These are phyloP conservation scores for Elongisporangium senticosum DNA, from an alignment of 352 stramenopile genomes.

Conservation along the genomic window DNA sequence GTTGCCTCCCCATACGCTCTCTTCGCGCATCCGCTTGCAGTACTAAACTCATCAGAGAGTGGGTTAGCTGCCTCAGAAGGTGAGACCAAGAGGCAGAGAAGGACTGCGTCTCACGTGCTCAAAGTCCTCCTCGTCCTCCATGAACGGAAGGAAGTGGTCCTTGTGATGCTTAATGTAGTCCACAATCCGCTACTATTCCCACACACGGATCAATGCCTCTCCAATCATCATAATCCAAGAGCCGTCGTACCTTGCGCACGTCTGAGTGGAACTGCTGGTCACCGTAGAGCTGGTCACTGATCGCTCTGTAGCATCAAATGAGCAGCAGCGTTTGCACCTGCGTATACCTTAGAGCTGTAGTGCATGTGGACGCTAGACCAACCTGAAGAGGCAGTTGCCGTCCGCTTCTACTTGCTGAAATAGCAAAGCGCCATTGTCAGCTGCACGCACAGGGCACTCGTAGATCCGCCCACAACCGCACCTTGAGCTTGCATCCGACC, in stretches of 20 bases:
- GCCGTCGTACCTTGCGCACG: slow-evolving; percentile 44
- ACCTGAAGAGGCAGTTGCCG: slow-evolving; percentile 84
- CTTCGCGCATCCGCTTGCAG: slow-evolving; percentile 67
- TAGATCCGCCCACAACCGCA: slow-evolving; percentile 5
- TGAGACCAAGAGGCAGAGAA: not conserved
- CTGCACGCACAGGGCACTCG: not conserved
- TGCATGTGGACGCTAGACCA: not conserved
- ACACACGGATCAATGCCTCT: not conserved
- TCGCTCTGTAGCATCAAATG: slow-evolving; percentile 24
- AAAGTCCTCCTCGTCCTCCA: slow-evolving; percentile 86
- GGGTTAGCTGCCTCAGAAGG: not conserved
- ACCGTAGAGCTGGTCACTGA: slow-evolving; percentile 70
- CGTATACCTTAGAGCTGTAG: not conserved
- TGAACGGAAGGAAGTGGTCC: slow-evolving; percentile 79
- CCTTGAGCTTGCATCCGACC: slow-evolving; percentile 63
- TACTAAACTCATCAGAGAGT: slow-evolving; percentile 31
- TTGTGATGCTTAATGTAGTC: slow-evolving; percentile 68
- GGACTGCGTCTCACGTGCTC: slow-evolving; percentile 73
- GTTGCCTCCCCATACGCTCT: slow-evolving; percentile 81
- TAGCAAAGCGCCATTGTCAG: slow-evolving; percentile 3
- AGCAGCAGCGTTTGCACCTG: slow-evolving; percentile 4
- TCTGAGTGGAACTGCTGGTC: slow-evolving; percentile 61
- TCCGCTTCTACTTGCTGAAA: slow-evolving; percentile 70
- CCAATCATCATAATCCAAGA: not conserved
- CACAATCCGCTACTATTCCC: slow-evolving; percentile 43